Evolutionary conservation across 108 stramenopile species (phyloP).

Genomic region (Nitzschia putrida): DNA sequence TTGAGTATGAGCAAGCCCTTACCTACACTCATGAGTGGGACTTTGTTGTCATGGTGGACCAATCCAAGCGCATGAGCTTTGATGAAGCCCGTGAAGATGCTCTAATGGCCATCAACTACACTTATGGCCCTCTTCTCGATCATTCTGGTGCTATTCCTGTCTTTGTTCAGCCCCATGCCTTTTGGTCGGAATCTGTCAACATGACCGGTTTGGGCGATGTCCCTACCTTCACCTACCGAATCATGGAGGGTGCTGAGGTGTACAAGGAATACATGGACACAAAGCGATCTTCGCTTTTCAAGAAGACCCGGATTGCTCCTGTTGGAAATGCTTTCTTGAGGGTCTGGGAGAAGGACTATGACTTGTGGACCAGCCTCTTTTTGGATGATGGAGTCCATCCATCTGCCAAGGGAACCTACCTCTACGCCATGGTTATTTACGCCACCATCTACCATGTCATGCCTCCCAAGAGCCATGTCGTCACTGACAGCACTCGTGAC

Average conservation of each 20-base stretch:
- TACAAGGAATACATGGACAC: slow-evolving; percentile 43
- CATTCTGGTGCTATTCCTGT: slow-evolving; percentile 41
- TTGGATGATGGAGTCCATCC: slow-evolving; percentile 54
- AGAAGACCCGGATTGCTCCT: slow-evolving; percentile 41
- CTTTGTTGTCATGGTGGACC: slow-evolving; percentile 54
- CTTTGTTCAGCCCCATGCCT: slow-evolving; percentile 55
- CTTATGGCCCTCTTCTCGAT: slow-evolving; percentile 42
- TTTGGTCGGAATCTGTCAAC: slow-evolving; percentile 34
- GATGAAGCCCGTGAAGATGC: slow-evolving; percentile 38
- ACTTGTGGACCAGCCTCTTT: slow-evolving; percentile 49
- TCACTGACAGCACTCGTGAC: slow-evolving; percentile 27
- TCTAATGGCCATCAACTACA: slow-evolving; percentile 36
- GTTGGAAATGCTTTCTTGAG: slow-evolving; percentile 57
- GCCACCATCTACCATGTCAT: slow-evolving; percentile 46
- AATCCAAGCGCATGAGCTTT: slow-evolving; percentile 48
- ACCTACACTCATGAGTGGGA: slow-evolving; percentile 30
- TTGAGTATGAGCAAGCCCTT: slow-evolving; percentile 19
- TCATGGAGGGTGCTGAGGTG: slow-evolving; percentile 44
- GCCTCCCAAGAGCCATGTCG: slow-evolving; percentile 36
- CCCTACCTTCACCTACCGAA: slow-evolving; percentile 47
- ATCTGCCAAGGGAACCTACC: slow-evolving; percentile 45
- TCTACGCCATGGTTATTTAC: slow-evolving; percentile 52
- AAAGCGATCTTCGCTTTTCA: not conserved
- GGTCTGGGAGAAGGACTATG: slow-evolving; percentile 51
- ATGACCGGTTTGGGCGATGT: slow-evolving; percentile 50